Base-by-base conservation (phyloP, 2,329 filamentous ascomycete genomes). In the Kalaharituber pfeilii region DNA sequence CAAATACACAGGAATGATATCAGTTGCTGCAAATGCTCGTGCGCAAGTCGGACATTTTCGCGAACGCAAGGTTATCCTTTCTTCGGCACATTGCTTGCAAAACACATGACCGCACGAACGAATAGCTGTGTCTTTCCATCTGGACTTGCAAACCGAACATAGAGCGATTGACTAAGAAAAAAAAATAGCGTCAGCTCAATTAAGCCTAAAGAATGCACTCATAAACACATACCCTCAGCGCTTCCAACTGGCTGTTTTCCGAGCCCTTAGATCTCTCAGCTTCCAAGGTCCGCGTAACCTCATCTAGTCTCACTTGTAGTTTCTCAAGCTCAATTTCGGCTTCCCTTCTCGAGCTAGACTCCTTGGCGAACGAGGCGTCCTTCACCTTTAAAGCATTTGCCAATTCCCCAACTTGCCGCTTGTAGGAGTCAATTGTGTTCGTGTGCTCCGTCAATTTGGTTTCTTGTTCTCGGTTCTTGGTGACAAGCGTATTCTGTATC, bases 101-200 rank as follows among this genome's bases (percentile, higher is more conserved):
- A 96, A 94, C 50, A 94, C 78, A 68, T 98, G 91, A 1, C 91
- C 91, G 67, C 91, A 98, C 0, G 85, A 87, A 70, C 91, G 93
- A 67, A 98, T 77, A 8, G 82, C 83, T 0, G 88, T 94, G 66
- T 96, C 86, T 69, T 96, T 96, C 72, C 95, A 88, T 62, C 89
- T 86, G 65, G 80, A 82, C 62, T 86, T 85, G 71, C 93, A 98
- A 51, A 96, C 85, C 9, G 86, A 86, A 72, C 91, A 98, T 51
- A 94, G 79, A 28, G 85, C 82, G 68, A 91, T 76, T 64, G 76
- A 75, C 81, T 86, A 64, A 55, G 13, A 51, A 44, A 51, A 20
- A 50, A 54, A 20, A 65, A 73, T 64, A 73, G 70, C 57, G 30
- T 39, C 6, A 13, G 13, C 52, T 47, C 30, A 3, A 4, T 58